Evolutionary conservation across 495 filamentous ascomycete genomes (phyloP).

Genomic region (Trichoderma asperelloides): DNA sequence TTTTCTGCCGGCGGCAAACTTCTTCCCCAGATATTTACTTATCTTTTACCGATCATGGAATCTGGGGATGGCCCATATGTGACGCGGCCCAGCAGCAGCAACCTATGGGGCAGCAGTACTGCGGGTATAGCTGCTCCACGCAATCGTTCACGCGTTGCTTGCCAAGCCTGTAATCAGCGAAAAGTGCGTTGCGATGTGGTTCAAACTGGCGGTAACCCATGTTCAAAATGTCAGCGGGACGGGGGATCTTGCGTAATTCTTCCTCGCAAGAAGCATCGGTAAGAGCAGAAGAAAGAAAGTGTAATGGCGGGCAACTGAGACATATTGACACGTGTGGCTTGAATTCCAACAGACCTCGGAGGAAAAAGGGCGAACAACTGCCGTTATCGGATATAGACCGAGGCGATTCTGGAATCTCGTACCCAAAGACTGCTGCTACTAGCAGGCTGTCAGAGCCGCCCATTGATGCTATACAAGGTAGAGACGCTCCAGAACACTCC

Average conservation of each 20-base stretch:
- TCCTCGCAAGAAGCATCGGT: constrained; percentile 16
- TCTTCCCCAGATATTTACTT: background rate
- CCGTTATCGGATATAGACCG: background rate
- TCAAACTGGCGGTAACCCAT: constrained; percentile 14
- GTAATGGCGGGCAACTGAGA: background rate
- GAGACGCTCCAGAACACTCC: background rate
- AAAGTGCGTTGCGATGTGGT: constrained; percentile 20
- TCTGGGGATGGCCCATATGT: background rate
- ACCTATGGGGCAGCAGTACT: background rate
- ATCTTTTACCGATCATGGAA: background rate
- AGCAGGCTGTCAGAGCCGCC: background rate
- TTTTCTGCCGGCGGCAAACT: constrained; percentile 5
- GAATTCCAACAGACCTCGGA: background rate
- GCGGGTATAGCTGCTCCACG: background rate
- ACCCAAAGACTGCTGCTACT: background rate
- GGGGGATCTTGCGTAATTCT: constrained; percentile 12
- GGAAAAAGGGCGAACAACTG: background rate
- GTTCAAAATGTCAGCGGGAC: constrained; percentile 17
- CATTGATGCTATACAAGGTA: background rate
- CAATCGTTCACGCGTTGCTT: constrained; percentile 16
- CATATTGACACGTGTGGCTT: background rate
- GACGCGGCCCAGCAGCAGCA: background rate
- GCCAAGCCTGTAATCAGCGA: constrained; percentile 16
- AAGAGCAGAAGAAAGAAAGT: background rate
- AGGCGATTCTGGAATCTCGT: background rate